Evolutionary conservation across 805 yeast species (phyloP).

Genomic region (Myxozyma neglecta): DNA sequence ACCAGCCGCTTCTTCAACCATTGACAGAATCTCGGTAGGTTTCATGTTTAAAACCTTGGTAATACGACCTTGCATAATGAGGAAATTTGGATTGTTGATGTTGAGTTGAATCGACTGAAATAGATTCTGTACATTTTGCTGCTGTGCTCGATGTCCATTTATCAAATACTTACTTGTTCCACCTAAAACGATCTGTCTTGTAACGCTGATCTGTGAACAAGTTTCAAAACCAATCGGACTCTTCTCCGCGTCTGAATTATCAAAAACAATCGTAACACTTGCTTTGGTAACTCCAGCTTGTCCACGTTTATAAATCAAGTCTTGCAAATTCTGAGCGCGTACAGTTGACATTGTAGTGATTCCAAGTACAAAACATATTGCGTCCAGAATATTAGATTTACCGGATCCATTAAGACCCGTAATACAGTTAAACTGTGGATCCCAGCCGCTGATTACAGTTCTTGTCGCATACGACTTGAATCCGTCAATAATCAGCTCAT

Average conservation of each 20-base stretch:
- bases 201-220: conserved; percentile 76
- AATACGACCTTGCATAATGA: conserved; percentile 98
- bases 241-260: conserved; percentile 70
- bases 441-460: conserved; percentile 95
- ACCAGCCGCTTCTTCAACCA: conserved; percentile 98
- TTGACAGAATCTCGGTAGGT: conserved; percentile 81
- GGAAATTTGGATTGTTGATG: conserved; percentile 93
- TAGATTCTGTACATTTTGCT: conserved; percentile 81
- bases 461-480: conserved; percentile 96
- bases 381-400: conserved; percentile 92
- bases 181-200: conserved; percentile 83
- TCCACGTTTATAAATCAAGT: conserved; percentile 92
- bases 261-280: conserved; percentile 92
- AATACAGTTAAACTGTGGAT: conserved; percentile 92
- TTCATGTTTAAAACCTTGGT: conserved; percentile 97
- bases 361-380: conserved; percentile 97
- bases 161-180: conserved; percentile 89
- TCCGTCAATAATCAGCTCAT: conserved; percentile 94
- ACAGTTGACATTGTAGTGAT: conserved; percentile 93
- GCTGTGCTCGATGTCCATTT: conserved; percentile 96
- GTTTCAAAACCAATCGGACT: conserved; percentile 88
- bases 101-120: conserved; percentile 94
- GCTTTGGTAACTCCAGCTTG: conserved; percentile 98
- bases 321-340: conserved; percentile 89
- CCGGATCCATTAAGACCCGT: conserved; percentile 98